Conservation (phyloP, 257 asterid genomes). For the Solanum stenotomum region DNA sequence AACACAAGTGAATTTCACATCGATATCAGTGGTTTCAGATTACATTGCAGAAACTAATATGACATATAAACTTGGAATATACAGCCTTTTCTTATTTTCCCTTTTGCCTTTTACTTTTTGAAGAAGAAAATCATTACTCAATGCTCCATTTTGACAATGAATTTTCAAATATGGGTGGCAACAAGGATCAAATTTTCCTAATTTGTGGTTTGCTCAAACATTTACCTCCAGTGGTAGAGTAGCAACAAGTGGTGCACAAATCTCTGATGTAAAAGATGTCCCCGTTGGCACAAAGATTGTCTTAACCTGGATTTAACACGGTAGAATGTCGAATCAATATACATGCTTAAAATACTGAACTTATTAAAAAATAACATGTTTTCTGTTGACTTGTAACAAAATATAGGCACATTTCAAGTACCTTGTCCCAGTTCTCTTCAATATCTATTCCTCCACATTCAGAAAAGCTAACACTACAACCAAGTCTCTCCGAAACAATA, state of each 20-base stretch:
- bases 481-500: conserved; percentile 89
- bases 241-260: conserved; percentile 83
- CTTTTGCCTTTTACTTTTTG: neutral
- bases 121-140: neutral
- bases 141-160: neutral
- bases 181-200: neutral
- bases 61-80: neutral
- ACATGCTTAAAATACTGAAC: neutral
- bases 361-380: neutral
- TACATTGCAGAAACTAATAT: neutral
- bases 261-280: conserved; percentile 50
- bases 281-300: conserved; percentile 70
- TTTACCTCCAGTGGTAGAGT: conserved; percentile 88
- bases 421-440: conserved; percentile 99
- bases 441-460: conserved; percentile 96
- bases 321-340: neutral
- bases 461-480: conserved; percentile 88
- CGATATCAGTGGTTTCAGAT: neutral
- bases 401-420: neutral
- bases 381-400: neutral
- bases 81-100: neutral
- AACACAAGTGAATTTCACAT: neutral
- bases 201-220: neutral
- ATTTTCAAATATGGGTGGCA: neutral
- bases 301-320: conserved; percentile 45